phyloP scores from a whole-genome alignment of 78 protist genomes.

The Cavenderia fasciculata region DNA sequence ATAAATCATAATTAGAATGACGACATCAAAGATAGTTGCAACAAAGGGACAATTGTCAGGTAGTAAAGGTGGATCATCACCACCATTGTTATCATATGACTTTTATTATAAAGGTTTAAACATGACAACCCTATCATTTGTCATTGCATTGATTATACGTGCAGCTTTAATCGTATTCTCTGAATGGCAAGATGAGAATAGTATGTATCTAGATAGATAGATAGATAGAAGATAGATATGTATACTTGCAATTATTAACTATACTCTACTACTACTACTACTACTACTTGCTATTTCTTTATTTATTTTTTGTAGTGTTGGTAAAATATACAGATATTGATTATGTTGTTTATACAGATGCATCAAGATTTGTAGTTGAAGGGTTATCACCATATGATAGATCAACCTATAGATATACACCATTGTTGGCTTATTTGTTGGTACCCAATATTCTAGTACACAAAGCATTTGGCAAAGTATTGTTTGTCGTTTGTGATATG shows the following conservation, averaged over 20 bases:
- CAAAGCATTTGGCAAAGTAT: slow-evolving; percentile 89
- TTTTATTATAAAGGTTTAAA: slow-evolving; percentile 26
- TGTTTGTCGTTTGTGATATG: slow-evolving; percentile 90
- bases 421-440: slow-evolving; percentile 88
- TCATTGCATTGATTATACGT: slow-evolving; percentile 47
- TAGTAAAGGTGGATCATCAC: too few species aligned
- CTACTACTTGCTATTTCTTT: background rate
- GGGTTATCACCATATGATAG: slow-evolving; percentile 94
- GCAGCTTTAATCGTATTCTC: slow-evolving; percentile 67
- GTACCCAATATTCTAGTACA: slow-evolving; percentile 87
- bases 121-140: slow-evolving; percentile 31
- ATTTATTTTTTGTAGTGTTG: slow-evolving; percentile 44
- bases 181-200: slow-evolving; percentile 86
- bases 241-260: too few species aligned
- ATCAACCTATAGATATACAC: slow-evolving; percentile 96
- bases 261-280: too few species aligned
- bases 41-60: too few species aligned
- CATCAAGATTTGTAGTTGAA: slow-evolving; percentile 82
- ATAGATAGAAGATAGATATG: too few species aligned
- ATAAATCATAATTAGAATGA: too few species aligned
- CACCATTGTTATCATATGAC: too few species aligned
- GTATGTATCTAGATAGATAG: background rate
- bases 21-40: too few species aligned
- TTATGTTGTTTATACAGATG: slow-evolving; percentile 95
- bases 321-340: slow-evolving; percentile 97